Conservation (phyloP, 129 eudicot species). For the Tagetes erecta region DNA sequence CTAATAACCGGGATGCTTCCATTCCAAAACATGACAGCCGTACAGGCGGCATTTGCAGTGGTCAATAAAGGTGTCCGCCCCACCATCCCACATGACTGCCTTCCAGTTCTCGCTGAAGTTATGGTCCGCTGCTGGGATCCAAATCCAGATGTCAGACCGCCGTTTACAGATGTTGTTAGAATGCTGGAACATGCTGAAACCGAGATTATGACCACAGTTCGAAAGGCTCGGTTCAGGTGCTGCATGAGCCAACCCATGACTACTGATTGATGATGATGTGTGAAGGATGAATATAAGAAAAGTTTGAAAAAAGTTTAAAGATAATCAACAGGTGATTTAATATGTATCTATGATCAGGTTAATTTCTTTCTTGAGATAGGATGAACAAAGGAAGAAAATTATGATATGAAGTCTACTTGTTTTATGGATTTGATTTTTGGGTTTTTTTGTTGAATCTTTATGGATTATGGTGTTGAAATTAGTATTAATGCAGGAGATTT, state of each 20-base stretch:
- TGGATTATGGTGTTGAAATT: constrained; percentile 61
- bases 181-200: constrained; percentile 92
- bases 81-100: constrained; percentile 76
- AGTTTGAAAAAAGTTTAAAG: constrained; percentile 31
- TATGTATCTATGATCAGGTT: constrained; percentile 91
- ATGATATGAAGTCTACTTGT: constrained; percentile 54
- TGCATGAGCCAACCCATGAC: constrained; percentile 96
- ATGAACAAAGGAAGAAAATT: constrained; percentile 41
- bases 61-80: constrained; percentile 96
- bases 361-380: constrained; percentile 75
- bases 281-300: constrained; percentile 36
- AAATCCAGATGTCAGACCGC: constrained; percentile 83
- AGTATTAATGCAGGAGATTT: constrained; percentile 68
- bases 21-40: constrained; percentile 96
- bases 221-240: constrained; percentile 99
- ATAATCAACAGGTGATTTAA: constrained; percentile 38
- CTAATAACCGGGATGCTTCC: constrained; percentile 96
- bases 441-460: constrained; percentile 34
- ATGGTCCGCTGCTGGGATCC: constrained; percentile 98
- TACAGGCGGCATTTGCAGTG: constrained; percentile 98
- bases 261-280: constrained; percentile 48
- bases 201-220: constrained; percentile 80
- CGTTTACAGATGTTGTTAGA: constrained; percentile 72
- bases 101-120: constrained; percentile 75
- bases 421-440: constrained; percentile 34